These are phyloP conservation scores for Salisapilia sapeloensis DNA, from an alignment of 352 stramenopile species.

Conservation along the genomic window DNA sequence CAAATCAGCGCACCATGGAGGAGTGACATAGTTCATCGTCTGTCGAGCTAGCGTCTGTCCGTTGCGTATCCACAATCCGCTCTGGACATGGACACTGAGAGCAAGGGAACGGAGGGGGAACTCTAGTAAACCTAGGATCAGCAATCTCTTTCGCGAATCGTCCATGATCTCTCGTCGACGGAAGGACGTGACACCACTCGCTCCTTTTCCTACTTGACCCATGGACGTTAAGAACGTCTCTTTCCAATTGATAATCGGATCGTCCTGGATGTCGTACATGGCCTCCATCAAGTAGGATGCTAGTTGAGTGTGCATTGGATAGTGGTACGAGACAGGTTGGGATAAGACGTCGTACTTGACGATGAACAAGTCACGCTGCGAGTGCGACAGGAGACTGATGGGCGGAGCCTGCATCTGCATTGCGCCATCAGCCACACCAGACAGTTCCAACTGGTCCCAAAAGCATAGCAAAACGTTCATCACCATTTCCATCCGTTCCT, in stretches of 20 bases:
- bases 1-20: slow-evolving; percentile 48
- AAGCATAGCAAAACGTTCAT: slow-evolving; percentile 55
- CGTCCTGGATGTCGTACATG: slow-evolving; percentile 28
- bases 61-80: slow-evolving; percentile 72
- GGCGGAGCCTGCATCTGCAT: slow-evolving; percentile 38
- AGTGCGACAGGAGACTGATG: slow-evolving; percentile 39
- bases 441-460: slow-evolving; percentile 46
- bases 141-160: slow-evolving; percentile 23
- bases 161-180: slow-evolving; percentile 8
- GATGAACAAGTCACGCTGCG: slow-evolving; percentile 19
- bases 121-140: slow-evolving; percentile 63
- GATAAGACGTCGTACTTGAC: slow-evolving; percentile 61
- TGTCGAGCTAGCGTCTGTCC: slow-evolving; percentile 71
- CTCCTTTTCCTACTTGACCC: slow-evolving; percentile 3
- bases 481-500: slow-evolving; percentile 35
- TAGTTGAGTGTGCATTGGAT: slow-evolving; percentile 77
- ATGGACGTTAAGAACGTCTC: slow-evolving; percentile 31
- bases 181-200: slow-evolving; percentile 3
- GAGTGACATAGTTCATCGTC: slow-evolving; percentile 62
- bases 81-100: slow-evolving; percentile 58
- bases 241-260: slow-evolving; percentile 24
- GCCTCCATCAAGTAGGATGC: slow-evolving; percentile 67
- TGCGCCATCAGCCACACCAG: slow-evolving; percentile 15
- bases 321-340: slow-evolving; percentile 79
- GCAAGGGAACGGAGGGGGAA: slow-evolving; percentile 61